Percentiles rank a stretch among this genome's conserved stretches.
Evolutionary conservation across 1,284 basidiomycete species (phyloP).

Genomic region (Rhodotorula sp.): DNA sequence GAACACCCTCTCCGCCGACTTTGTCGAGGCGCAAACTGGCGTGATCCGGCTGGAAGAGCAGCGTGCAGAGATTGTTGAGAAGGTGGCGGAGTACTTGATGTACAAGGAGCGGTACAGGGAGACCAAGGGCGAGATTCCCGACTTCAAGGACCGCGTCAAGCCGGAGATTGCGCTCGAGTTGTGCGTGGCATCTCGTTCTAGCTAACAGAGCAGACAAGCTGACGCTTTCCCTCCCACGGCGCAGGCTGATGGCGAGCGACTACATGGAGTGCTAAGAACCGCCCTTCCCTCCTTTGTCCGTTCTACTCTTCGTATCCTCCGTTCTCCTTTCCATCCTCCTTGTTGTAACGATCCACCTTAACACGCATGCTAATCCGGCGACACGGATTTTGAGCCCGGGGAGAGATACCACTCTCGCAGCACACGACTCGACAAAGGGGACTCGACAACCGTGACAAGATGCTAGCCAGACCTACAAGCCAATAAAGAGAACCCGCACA

Average conservation of each 20-base stretch:
- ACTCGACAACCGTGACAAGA: too few species aligned
- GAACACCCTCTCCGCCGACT: constrained; percentile 32
- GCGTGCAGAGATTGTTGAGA: constrained; percentile 70
- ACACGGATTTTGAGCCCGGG: too few species aligned
- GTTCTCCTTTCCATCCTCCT: too few species aligned
- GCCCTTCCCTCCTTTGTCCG: too few species aligned
- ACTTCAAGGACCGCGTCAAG: constrained; percentile 70
- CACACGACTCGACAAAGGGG: too few species aligned
- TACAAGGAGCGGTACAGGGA: constrained; percentile 70
- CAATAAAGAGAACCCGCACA: too few species aligned
- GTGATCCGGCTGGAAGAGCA: constrained; percentile 28
- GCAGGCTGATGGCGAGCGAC: constrained; percentile 37
- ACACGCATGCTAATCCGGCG: too few species aligned
- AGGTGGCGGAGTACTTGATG: constrained; percentile 73
- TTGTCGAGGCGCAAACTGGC: constrained; percentile 24
- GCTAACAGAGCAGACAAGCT: too few species aligned
- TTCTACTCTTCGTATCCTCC: too few species aligned
- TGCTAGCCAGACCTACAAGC: too few species aligned
- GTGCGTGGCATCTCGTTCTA: constrained; percentile 54
- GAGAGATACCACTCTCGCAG: too few species aligned
- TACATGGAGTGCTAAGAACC: constrained; percentile 27
- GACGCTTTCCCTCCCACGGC: not conserved
- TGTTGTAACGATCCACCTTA: too few species aligned
- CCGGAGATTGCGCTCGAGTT: constrained; percentile 78
- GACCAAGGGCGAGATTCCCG: constrained; percentile 66